Evolutionary conservation across 805 yeast species (phyloP), one percentile per base, ranked within the genome.

Genomic region (Lipomyces anomalus): DNA sequence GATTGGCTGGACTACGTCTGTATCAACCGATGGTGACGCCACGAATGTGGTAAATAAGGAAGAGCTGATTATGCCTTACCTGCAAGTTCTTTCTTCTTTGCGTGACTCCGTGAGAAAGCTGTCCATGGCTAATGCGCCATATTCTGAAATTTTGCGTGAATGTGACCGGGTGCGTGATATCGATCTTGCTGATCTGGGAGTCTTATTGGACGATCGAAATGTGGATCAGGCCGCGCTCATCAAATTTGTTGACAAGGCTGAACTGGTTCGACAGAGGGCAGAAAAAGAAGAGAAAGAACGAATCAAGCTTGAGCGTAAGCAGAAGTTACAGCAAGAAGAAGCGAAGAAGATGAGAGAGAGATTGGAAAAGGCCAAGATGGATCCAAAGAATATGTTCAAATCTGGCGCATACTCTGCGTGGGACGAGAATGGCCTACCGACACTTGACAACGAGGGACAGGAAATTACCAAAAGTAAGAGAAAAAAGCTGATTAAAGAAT

Each of bases 401-500:
- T 75, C 76, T 44, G 66, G 60, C 4, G 75, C 74, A 46, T 92
- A 78, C 62, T 65, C 77, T 6, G 84, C 77, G 60, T 92, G 90
- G 84, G 97, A 92, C 61, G 89, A 75, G 22, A 66, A 73, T 29
- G 98, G 98, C 1, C 47, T 92, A 16, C 98, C 98, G 17, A 72
- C 79, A 0, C 80, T 78, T 60, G 85, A 81, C 53, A 72, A 69
- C 28, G 78, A 76, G 6, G 97, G 97, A 9, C 86, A 79, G 56
- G 92, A 84, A 53, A 74, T 92, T 4, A 75, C 92, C 34, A 92
- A 92, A 70, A 84, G 95, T 63, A 78, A 82, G 68, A 70, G 71
- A 49, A 92, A 92, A 76, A 90, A 90, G 68, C 70, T 92, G 55
- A 65, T 70, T 51, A 92, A 92, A 68, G 82, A 74, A 60, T 79